These are phyloP conservation scores for Solanum tacnaense DNA, from an alignment of 257 asterid genomes.

Conservation along the genomic window DNA sequence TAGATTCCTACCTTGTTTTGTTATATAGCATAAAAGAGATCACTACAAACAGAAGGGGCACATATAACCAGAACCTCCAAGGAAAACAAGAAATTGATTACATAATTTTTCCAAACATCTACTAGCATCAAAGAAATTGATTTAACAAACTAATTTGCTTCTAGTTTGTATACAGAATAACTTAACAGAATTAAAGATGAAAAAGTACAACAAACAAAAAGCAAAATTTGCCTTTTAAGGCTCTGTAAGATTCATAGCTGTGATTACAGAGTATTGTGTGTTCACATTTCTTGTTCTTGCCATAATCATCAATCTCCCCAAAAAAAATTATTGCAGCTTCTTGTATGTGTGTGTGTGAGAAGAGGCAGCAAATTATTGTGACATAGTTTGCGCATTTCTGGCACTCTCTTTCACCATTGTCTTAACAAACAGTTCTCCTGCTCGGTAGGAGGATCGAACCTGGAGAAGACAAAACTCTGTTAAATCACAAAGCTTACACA, in stretches of 20 bases:
- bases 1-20: not conserved
- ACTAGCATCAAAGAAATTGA: not conserved
- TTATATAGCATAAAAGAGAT: not conserved
- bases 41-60: not conserved
- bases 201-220: not conserved
- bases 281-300: not conserved
- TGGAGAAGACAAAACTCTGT: conserved; percentile 12
- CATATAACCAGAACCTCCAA: not conserved
- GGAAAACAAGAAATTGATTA: not conserved
- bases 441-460: conserved; percentile 97
- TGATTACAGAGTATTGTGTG: not conserved
- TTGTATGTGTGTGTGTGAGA: not conserved
- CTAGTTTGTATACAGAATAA: not conserved
- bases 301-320: not conserved
- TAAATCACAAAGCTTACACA: not conserved
- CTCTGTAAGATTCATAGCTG: not conserved
- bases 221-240: not conserved
- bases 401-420: conserved; percentile 73
- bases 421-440: conserved; percentile 93
- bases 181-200: too few species aligned
- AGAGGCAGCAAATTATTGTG: not conserved
- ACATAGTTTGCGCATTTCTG: conserved; percentile 4
- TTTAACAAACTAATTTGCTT: not conserved
- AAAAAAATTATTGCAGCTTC: not conserved
- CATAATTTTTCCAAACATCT: not conserved